A percentile compares a stretch with the other conserved stretches of the same genome.
These are phyloP conservation scores for Miamiensis avidus DNA, from an alignment of 169 alveolate species.

Conservation along the genomic window DNA sequence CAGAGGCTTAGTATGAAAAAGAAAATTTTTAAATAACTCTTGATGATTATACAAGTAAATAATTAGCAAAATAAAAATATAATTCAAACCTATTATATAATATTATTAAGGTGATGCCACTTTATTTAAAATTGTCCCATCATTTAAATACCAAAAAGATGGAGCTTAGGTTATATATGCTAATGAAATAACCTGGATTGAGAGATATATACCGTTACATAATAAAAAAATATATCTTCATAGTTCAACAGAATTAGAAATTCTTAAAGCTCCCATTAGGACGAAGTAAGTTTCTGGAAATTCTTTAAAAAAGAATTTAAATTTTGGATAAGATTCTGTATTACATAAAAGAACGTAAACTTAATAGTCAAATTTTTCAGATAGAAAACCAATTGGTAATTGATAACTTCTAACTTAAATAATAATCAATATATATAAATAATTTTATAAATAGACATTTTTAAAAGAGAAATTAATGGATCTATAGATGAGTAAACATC, in stretches of 20 bases:
- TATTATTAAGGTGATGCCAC: conserved; percentile 14
- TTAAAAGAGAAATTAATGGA: conserved; percentile 46
- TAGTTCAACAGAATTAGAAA: conserved; percentile 30
- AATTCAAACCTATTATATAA: too few relatives aligned
- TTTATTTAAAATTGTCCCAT: conserved; percentile 36
- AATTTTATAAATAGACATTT: not conserved
- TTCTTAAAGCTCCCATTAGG: not conserved
- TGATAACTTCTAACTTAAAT: too few relatives aligned
- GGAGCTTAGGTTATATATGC: conserved; percentile 31
- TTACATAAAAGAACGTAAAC: not conserved
- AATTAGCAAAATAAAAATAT: too few relatives aligned
- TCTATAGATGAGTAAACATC: conserved; percentile 29
- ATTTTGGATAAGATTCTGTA: not conserved
- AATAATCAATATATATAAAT: too few relatives aligned
- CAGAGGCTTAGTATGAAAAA: conserved; percentile 35
- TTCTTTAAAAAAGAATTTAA: not conserved
- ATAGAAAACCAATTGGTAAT: not conserved
- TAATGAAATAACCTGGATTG: conserved; percentile 30
- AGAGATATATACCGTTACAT: conserved; percentile 17
- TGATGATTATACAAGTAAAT: not conserved
- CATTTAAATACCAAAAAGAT: conserved; percentile 34
- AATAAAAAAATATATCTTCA: conserved; percentile 36
- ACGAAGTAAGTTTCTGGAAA: not conserved
- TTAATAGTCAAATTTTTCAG: not conserved
- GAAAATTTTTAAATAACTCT: conserved; percentile 21